Evolutionary conservation across 352 stramenopile genomes (phyloP).

Genomic region (Pythium diclinum): DNA sequence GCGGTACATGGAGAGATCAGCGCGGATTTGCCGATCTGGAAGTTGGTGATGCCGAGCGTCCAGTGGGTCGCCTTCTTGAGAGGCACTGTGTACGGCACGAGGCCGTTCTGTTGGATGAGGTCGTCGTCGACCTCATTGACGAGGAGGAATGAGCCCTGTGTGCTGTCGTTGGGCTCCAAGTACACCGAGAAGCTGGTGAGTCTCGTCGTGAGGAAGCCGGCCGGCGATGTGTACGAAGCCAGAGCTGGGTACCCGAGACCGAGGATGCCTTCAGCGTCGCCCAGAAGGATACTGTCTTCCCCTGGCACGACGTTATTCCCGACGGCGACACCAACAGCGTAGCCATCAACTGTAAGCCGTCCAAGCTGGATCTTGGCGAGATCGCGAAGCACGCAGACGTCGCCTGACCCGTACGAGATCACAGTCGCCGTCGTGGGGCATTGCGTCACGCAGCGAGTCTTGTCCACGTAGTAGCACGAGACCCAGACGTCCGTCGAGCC

Average conservation of each 20-base stretch:
- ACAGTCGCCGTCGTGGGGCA: slow-evolving; percentile 38
- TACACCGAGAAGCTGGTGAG: slow-evolving; percentile 73
- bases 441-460: slow-evolving; percentile 35
- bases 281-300: slow-evolving; percentile 37
- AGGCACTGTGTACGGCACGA: slow-evolving; percentile 42
- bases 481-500: slow-evolving; percentile 80
- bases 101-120: slow-evolving; percentile 42
- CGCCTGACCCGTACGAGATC: slow-evolving; percentile 66
- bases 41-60: slow-evolving; percentile 65
- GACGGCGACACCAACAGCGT: slow-evolving; percentile 56
- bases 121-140: slow-evolving; percentile 64
- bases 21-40: slow-evolving; percentile 41
- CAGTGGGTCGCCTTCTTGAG: slow-evolving; percentile 57
- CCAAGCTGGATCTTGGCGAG: slow-evolving; percentile 45
- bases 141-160: slow-evolving; percentile 59
- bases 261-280: slow-evolving; percentile 56
- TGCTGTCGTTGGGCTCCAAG: slow-evolving; percentile 39
- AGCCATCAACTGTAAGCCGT: slow-evolving; percentile 38
- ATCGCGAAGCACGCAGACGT: slow-evolving; percentile 55
- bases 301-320: slow-evolving; percentile 45
- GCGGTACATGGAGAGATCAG: slow-evolving; percentile 43
- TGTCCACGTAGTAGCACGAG: slow-evolving; percentile 53
- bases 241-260: slow-evolving; percentile 58
- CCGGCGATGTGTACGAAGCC: slow-evolving; percentile 42
- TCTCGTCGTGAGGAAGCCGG: slow-evolving; percentile 54